Percentiles rank a stretch among this genome's conserved stretches.
These are phyloP conservation scores for Leccinum solheimii DNA, from an alignment of 1,284 basidiomycete species.

Conservation along the genomic window DNA sequence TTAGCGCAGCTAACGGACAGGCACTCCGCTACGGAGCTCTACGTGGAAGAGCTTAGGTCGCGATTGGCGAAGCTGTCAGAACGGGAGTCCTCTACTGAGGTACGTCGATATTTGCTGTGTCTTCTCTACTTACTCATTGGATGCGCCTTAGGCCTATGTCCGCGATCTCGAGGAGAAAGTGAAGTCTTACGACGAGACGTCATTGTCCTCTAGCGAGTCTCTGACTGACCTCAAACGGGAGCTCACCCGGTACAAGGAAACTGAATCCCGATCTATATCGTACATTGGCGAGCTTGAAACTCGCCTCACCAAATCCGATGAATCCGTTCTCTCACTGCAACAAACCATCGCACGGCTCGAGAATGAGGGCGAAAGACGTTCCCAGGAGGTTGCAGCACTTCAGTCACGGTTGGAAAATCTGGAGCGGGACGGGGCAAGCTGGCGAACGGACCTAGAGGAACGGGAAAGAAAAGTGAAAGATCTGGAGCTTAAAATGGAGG, in stretches of 20 bases:
- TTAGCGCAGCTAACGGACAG: slow-evolving; percentile 64
- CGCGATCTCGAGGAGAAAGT: slow-evolving; percentile 91
- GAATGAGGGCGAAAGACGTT: slow-evolving; percentile 66
- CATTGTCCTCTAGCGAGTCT: slow-evolving; percentile 72
- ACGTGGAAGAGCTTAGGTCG: slow-evolving; percentile 81
- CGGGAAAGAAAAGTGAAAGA: slow-evolving; percentile 74
- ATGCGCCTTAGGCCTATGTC: slow-evolving; percentile 71
- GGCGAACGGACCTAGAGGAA: slow-evolving; percentile 79
- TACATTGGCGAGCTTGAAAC: slow-evolving; percentile 92
- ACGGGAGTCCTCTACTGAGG: slow-evolving; percentile 89
- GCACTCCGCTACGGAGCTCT: slow-evolving; percentile 78
- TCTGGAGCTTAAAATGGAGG: slow-evolving; percentile 74
- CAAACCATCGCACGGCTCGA: slow-evolving; percentile 79
- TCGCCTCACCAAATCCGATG: slow-evolving; percentile 78
- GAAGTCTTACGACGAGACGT: slow-evolving; percentile 78
- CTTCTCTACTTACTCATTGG: slow-evolving; percentile 10
- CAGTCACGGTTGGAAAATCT: slow-evolving; percentile 73
- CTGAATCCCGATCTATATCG: slow-evolving; percentile 67
- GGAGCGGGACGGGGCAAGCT: slow-evolving; percentile 67
- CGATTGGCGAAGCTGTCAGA: slow-evolving; percentile 83
- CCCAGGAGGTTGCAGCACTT: slow-evolving; percentile 69
- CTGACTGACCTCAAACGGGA: slow-evolving; percentile 85
- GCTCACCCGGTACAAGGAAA: slow-evolving; percentile 74
- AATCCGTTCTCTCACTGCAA: slow-evolving; percentile 67
- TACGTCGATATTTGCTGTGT: slow-evolving; percentile 34